These are phyloP conservation scores for Elaphomyces granulatus DNA, from an alignment of 495 filamentous ascomycete genomes.

Conservation along the genomic window DNA sequence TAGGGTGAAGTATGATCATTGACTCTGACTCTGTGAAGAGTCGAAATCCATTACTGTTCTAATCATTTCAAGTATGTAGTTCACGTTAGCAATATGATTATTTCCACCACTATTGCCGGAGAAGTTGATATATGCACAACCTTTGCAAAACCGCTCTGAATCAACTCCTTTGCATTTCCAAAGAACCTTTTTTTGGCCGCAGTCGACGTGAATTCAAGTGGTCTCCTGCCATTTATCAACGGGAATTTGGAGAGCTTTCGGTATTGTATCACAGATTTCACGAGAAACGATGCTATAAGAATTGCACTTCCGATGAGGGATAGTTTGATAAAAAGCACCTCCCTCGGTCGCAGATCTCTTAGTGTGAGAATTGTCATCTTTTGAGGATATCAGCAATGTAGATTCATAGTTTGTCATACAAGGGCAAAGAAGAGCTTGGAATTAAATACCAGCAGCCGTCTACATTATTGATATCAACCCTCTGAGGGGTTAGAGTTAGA, in stretches of 20 bases:
- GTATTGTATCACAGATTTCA: background rate
- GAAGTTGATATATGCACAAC: background rate
- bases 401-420: too few species aligned
- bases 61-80: background rate
- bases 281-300: background rate
- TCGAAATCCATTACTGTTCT: background rate
- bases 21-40: background rate
- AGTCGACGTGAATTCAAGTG: background rate
- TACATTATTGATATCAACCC: too few species aligned
- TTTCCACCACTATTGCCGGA: background rate
- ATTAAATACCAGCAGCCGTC: too few species aligned
- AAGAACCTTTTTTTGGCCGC: background rate
- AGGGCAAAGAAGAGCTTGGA: too few species aligned
- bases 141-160: background rate
- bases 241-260: slow-evolving; percentile 5
- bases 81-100: background rate
- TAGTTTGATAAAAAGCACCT: background rate
- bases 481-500: too few species aligned
- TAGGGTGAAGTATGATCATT: slow-evolving; percentile 32
- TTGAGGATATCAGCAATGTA: too few species aligned
- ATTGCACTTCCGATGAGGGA: background rate
- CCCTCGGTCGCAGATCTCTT: too few species aligned
- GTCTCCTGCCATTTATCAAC: background rate
- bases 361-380: too few species aligned
- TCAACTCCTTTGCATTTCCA: background rate